Base-by-base conservation (phyloP, 2,329 filamentous ascomycete species). In the Blastomyces parvus region DNA sequence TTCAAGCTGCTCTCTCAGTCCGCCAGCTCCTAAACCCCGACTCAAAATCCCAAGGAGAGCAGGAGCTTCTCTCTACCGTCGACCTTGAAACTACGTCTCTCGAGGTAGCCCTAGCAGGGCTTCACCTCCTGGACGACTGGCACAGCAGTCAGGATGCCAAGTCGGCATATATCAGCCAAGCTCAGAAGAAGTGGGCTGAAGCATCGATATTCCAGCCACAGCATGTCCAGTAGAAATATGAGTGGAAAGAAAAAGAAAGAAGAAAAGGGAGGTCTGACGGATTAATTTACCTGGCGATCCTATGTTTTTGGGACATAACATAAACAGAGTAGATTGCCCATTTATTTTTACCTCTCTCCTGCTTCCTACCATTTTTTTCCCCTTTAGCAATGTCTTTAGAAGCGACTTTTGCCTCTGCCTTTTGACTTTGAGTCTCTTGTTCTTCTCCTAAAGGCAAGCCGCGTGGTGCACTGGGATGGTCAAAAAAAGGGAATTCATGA, bases 1-100 rank as follows among this genome's bases (percentile, higher is more conserved):
- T 87, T 3, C 83, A 89, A 62, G 82, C 87, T 1, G 86, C 81
- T 44, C 81, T 90, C 62, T 82, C 82, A 63, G 82, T 82, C 30
- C 83, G 84, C 65, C 81, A 82, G 64, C 68, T 85, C 0, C 76
- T 92, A 22, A 83, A 85, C 46, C 75, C 80, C 14, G 83, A 82
- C 55, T 81, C 84, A 42, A 80, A 83, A 70, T 70, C 78, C 1
- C 78, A 83, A 69, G 81, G 79, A 63, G 88, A 88, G 70, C 82
- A 86, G 72, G 83, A 86, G 46, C 75, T 91, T n/a, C 70, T 80
- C n/a, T 79, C 78, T n/a, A 78, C 84, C 11, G 74, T 90, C 14
- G 80, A 83, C 33, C 70, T 83, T 7, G 73, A 81, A 4, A 75
- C 70, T 14, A 77, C 82, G 50, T 81, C 81, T 7, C 76, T 86